Evolutionary conservation across 306 rosid species (phyloP).

Genomic region (Clitoria ternatea): DNA sequence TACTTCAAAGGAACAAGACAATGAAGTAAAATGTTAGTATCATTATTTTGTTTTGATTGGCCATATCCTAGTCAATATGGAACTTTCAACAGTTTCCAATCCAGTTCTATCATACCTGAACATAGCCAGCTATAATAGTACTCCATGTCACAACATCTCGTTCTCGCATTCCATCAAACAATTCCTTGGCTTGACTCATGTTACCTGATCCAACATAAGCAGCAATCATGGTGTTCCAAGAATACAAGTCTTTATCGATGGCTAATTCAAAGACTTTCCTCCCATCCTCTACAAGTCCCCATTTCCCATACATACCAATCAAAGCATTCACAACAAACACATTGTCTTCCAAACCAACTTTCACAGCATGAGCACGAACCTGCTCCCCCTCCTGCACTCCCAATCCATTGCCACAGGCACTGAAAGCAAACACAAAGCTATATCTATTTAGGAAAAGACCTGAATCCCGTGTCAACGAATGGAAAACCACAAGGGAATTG

Average conservation of each 20-base stretch:
- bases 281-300: slow-evolving; percentile 42
- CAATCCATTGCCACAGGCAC: slow-evolving; percentile 58
- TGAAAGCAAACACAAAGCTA: slow-evolving; percentile 49
- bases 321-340: slow-evolving; percentile 58
- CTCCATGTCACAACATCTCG: slow-evolving; percentile 67
- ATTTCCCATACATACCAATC: slow-evolving; percentile 55
- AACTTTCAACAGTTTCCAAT: slow-evolving; percentile 8
- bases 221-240: slow-evolving; percentile 64
- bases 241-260: slow-evolving; percentile 43
- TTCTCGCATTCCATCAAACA: slow-evolving; percentile 52
- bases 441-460: slow-evolving; percentile 39
- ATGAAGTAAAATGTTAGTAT: background rate
- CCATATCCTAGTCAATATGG: no score
- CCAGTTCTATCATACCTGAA: slow-evolving; percentile 56
- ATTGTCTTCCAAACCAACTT: slow-evolving; percentile 50
- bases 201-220: slow-evolving; percentile 43
- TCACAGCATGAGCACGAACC: slow-evolving; percentile 45
- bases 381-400: slow-evolving; percentile 47
- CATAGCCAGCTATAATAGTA: slow-evolving; percentile 64
- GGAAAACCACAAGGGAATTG: slow-evolving; percentile 31
- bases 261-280: slow-evolving; percentile 44
- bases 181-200: slow-evolving; percentile 40
- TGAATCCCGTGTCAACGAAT: slow-evolving; percentile 20
- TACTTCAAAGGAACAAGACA: background rate
- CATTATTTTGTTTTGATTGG: background rate